These are phyloP conservation scores for Colletotrichum liaoningense DNA, from an alignment of 2,329 filamentous ascomycete genomes.

Conservation along the genomic window DNA sequence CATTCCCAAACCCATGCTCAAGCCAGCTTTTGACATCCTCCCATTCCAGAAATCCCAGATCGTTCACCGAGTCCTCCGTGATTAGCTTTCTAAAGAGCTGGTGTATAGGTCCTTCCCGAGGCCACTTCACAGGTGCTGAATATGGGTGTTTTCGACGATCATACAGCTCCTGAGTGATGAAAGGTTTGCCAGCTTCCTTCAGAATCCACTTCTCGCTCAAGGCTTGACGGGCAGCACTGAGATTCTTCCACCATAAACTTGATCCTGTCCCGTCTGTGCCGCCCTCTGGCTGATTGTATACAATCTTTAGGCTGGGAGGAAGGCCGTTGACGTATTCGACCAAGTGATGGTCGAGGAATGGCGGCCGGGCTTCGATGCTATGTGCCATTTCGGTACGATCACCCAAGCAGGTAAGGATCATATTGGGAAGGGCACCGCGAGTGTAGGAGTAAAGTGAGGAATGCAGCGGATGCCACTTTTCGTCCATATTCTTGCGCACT, in stretches of 20 bases:
- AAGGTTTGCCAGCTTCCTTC: constrained; percentile 49
- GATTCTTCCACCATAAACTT: constrained; percentile 33
- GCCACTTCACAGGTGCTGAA: constrained; percentile 56
- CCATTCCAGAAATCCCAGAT: constrained; percentile 55
- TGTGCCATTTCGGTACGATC: constrained; percentile 52
- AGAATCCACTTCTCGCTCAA: constrained; percentile 63
- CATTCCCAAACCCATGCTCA: constrained; percentile 50
- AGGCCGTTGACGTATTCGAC: constrained; percentile 41
- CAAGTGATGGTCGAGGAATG: constrained; percentile 48
- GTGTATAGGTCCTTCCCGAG: constrained; percentile 55
- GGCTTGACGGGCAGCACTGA: constrained; percentile 30
- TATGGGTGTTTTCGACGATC: constrained; percentile 60
- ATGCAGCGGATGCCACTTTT: constrained; percentile 45
- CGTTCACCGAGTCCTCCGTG: constrained; percentile 48
- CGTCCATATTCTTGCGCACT: constrained; percentile 38
- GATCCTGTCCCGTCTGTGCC: constrained; percentile 16
- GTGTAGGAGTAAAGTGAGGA: constrained; percentile 41
- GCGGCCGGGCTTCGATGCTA: constrained; percentile 47
- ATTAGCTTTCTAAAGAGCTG: constrained; percentile 44
- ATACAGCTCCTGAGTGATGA: constrained; percentile 62
- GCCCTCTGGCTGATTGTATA: not conserved
- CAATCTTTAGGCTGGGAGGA: constrained; percentile 26
- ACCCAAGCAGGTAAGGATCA: constrained; percentile 44
- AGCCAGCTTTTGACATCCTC: constrained; percentile 44
- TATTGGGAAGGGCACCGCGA: constrained; percentile 40